Conservation (phyloP, 345 rosid species). For the Lepidium aucheri region DNA sequence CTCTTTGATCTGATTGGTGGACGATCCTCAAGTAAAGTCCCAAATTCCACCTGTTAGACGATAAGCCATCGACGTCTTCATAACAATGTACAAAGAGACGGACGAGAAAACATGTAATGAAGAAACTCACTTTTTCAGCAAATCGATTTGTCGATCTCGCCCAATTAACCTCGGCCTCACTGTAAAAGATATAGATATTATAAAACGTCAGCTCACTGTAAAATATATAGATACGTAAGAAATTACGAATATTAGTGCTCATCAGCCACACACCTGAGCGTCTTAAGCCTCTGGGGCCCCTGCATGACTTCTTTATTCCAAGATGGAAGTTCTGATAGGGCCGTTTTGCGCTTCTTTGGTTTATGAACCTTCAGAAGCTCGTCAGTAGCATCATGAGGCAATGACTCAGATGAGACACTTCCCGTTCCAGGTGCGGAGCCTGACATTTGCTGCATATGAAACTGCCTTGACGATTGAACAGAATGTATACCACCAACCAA, state of each 20-base stretch:
- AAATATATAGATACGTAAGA: not conserved
- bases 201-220: conserved; percentile 37
- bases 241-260: not conserved
- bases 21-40: conserved; percentile 43
- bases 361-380: conserved; percentile 21
- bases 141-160: too few relatives aligned
- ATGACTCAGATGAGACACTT: conserved; percentile 31
- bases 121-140: conserved; percentile 30
- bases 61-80: not conserved
- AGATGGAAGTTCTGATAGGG: conserved; percentile 40
- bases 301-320: conserved; percentile 57
- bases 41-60: conserved; percentile 52
- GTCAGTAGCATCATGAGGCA: conserved; percentile 33
- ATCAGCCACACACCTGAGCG: conserved; percentile 45
- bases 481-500: conserved; percentile 33
- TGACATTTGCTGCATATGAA: conserved; percentile 19
- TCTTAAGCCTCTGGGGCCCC: conserved; percentile 37
- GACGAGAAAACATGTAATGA: not conserved
- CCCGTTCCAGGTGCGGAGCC: conserved; percentile 24
- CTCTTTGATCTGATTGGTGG: conserved; percentile 35
- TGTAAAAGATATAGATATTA: conserved; percentile 11
- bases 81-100: conserved; percentile 3
- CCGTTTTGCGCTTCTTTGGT: conserved; percentile 57
- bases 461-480: conserved; percentile 31
- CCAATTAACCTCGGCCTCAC: not conserved